Conservation (phyloP, 176 grass and related monocot species). For the Eremochloa ophiuroides region DNA sequence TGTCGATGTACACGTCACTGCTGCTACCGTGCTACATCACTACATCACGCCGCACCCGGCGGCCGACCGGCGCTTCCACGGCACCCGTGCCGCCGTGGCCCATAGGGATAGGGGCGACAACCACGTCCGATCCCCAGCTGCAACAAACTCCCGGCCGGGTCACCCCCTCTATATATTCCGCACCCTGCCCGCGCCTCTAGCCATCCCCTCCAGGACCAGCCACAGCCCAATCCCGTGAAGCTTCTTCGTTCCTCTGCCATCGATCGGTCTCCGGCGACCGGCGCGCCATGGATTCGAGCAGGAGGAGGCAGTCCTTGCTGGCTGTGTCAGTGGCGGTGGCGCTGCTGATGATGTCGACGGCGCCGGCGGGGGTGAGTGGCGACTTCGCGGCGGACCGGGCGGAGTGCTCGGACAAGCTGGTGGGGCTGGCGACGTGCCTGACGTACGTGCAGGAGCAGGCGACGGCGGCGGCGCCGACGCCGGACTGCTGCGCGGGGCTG, state of each 20-base stretch:
- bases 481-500: conserved; percentile 83
- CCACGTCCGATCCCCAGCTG: neutral
- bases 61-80: too few relatives aligned
- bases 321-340: neutral
- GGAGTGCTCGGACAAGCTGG: conserved; percentile 59
- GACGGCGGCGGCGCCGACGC: conserved; percentile 44
- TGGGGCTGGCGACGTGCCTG: conserved; percentile 66
- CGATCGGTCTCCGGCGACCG: too few relatives aligned
- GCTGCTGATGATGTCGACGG: neutral
- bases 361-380: neutral
- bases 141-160: neutral
- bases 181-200: neutral
- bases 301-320: neutral
- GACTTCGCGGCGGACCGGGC: conserved; percentile 57
- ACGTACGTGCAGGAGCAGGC: conserved; percentile 54
- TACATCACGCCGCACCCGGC: neutral
- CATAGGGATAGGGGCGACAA: too few relatives aligned
- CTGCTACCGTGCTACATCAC: neutral
- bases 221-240: too few relatives aligned
- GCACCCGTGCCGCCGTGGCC: too few relatives aligned
- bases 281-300: neutral
- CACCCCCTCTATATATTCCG: neutral
- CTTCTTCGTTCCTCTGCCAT: too few relatives aligned
- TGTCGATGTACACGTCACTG: neutral
- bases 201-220: neutral